Evolutionary conservation across 2,329 filamentous ascomycete genomes (phyloP), one percentile per base, ranked within the genome.

Genomic region (Hypomyces perniciosus): DNA sequence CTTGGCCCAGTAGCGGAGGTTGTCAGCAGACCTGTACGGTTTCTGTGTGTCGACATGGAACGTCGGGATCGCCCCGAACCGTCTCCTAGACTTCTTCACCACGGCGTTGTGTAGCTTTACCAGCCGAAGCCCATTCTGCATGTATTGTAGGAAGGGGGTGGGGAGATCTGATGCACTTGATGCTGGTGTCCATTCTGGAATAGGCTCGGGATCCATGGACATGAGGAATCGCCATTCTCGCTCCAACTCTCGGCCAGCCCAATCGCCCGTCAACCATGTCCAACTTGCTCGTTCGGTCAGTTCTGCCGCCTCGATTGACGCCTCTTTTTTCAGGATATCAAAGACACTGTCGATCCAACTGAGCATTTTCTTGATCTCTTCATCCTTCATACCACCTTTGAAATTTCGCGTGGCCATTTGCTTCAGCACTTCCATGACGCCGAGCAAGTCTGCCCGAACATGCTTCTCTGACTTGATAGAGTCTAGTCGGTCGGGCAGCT

Each of bases 41-140:
- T 97, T 97, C 54, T 83, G 85, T 8, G 93, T 92, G 67, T 99
- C 90, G n/a, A 84, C 85, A 67, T 97, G 93, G 68, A 86, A 96
- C 8, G 80, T 80, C 51, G 89, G 90, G 64, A 99, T 96, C 56
- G 88, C 82, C 47, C 91, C 90, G 65, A 97, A 97, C 6, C 87
- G 88, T 30, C 89, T 80, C 63, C 86, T 84, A 26, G 91, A 96
- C 65, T 88, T 88, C 62, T 83, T 83, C 31, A 99, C 88, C 0
- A 89, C 83, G 10, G 86, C 84, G 65, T 99, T 99, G 76, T 99
- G 93, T 56, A 97, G 80, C 59, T 85, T 83, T 31, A 97, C 84
- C 2, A 99, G 80, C 40, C 85, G 79, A 38, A 93, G 76, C 5
- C 93, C 93, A 59, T 88, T 90, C 54, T 85, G 85, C 56, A 97